Percentiles rank a stretch among this genome's conserved stretches.
phyloP scores from a whole-genome alignment of 2,329 filamentous ascomycete species.

The Catunica adiposa region DNA sequence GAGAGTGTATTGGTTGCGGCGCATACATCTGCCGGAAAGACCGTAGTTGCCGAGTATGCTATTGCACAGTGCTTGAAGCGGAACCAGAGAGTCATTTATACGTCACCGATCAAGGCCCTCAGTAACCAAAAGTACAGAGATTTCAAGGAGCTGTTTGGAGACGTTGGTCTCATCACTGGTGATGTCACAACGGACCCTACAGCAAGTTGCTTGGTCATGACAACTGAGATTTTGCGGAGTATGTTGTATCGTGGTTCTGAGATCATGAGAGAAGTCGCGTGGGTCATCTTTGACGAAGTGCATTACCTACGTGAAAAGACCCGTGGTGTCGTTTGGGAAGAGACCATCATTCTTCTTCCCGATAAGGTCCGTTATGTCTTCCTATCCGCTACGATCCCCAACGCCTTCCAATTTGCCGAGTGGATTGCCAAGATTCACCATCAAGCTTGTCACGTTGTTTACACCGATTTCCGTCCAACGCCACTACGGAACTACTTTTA shows the following conservation, averaged over 20 bases:
- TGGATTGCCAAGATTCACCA: slow-evolving; percentile 98
- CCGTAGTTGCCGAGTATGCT: slow-evolving; percentile 93
- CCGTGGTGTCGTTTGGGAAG: slow-evolving; percentile 95
- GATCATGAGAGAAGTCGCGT: slow-evolving; percentile 97
- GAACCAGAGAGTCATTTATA: slow-evolving; percentile 98
- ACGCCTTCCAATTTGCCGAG: slow-evolving; percentile 97
- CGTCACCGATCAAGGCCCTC: slow-evolving; percentile 94
- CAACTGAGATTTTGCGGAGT: slow-evolving; percentile 93
- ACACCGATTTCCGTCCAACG: slow-evolving; percentile 94
- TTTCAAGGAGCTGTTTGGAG: slow-evolving; percentile 87
- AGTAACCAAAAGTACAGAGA: slow-evolving; percentile 99
- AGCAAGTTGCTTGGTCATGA: slow-evolving; percentile 96
- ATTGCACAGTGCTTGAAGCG: slow-evolving; percentile 94
- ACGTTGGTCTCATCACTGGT: slow-evolving; percentile 95
- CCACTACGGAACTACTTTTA: slow-evolving; percentile 97
- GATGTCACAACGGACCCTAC: slow-evolving; percentile 99
- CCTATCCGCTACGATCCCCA: slow-evolving; percentile 92
- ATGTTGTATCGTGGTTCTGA: slow-evolving; percentile 98
- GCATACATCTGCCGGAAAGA: slow-evolving; percentile 95
- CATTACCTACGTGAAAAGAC: slow-evolving; percentile 95
- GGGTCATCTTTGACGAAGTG: slow-evolving; percentile 97
- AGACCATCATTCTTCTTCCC: slow-evolving; percentile 92
- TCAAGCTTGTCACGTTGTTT: slow-evolving; percentile 96
- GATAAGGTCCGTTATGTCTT: slow-evolving; percentile 99
- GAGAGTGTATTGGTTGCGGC: slow-evolving; percentile 95